Evolutionary conservation across 257 asterid genomes (phyloP).

Genomic region (Fraxinus anomala): DNA sequence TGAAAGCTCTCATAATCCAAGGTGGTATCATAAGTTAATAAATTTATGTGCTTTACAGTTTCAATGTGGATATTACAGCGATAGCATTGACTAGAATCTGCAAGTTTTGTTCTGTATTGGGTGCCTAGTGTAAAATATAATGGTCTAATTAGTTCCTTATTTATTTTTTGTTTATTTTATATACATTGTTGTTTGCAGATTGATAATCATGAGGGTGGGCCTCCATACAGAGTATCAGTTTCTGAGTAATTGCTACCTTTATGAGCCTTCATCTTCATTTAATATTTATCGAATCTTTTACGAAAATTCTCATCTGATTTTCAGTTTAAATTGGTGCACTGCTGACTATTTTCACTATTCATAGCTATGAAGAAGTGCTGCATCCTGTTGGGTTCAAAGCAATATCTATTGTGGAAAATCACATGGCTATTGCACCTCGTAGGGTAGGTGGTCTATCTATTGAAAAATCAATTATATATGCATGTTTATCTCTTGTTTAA

Average conservation of each 20-base stretch:
- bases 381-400: constrained; percentile 72
- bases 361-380: constrained; percentile 75
- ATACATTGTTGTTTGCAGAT: constrained; percentile 44
- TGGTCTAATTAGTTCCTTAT: neutral
- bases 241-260: constrained; percentile 51
- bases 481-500: neutral
- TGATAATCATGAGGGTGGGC: constrained; percentile 78
- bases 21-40: neutral
- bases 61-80: neutral
- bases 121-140: neutral
- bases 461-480: neutral
- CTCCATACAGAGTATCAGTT: constrained; percentile 80
- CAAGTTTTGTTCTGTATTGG: neutral
- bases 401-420: constrained; percentile 59
- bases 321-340: neutral
- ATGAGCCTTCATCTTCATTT: neutral
- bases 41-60: neutral
- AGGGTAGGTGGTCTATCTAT: constrained; percentile 40
- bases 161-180: neutral
- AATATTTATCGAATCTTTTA: neutral
- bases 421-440: constrained; percentile 67
- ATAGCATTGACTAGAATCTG: neutral
- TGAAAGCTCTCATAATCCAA: neutral
- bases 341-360: constrained; percentile 6
- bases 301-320: neutral